These are phyloP conservation scores for Cymbopogon citratus DNA, from an alignment of 176 grass and related monocot species.

Conservation along the genomic window DNA sequence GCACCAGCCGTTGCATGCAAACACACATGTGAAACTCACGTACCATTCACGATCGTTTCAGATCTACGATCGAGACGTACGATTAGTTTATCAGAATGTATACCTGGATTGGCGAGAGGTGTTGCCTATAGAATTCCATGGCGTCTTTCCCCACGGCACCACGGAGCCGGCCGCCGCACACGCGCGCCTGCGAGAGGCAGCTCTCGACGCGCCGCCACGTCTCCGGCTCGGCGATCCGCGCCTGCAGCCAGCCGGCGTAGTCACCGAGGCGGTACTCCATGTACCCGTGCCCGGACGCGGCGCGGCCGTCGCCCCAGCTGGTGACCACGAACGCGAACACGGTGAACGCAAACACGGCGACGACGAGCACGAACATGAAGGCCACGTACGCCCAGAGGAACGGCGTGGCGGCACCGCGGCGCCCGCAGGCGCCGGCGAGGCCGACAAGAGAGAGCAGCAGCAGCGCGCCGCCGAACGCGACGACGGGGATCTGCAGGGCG, in stretches of 20 bases:
- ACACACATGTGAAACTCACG: not conserved
- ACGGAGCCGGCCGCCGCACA: constrained; percentile 41
- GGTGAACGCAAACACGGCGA: constrained; percentile 46
- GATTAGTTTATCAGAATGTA: not conserved
- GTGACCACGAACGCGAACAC: constrained; percentile 58
- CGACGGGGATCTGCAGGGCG: constrained; percentile 41
- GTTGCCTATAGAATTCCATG: constrained; percentile 41
- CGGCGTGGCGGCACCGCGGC: constrained; percentile 1
- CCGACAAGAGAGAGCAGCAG: constrained; percentile 53
- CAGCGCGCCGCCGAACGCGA: constrained; percentile 41
- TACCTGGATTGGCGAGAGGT: constrained; percentile 63
- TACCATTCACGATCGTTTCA: not conserved
- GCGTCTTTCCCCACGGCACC: constrained; percentile 12
- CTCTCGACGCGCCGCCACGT: constrained; percentile 54
- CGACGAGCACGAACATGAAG: constrained; percentile 48
- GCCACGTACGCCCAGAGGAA: constrained; percentile 63
- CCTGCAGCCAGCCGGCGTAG: constrained; percentile 67
- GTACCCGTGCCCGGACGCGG: constrained; percentile 30
- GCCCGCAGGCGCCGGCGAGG: constrained; percentile 45
- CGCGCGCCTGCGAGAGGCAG: constrained; percentile 39
- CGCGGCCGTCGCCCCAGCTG: constrained; percentile 22
- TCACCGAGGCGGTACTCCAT: constrained; percentile 49
- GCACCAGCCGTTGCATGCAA: not conserved
- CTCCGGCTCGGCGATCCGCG: constrained; percentile 33
- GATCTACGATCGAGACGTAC: not conserved